Evolutionary conservation across 2,329 filamentous ascomycete genomes (phyloP).

Genomic region (Fusarium tricinctum): DNA sequence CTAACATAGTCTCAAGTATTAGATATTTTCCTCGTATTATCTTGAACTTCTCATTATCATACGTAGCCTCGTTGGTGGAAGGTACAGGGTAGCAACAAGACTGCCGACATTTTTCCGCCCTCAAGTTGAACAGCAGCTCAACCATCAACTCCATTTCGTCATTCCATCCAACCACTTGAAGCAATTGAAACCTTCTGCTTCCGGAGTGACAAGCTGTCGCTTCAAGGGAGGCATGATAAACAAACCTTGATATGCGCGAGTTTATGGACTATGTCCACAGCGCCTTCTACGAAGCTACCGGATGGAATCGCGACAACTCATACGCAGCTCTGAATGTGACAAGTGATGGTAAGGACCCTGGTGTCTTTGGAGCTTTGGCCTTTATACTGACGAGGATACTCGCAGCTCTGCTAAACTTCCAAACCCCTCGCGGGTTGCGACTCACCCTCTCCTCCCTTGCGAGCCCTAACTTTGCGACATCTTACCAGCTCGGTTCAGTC

Average conservation of each 20-base stretch:
- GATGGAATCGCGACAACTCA: conserved; percentile 93
- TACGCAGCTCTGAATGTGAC: conserved; percentile 90
- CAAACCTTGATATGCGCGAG: conserved; percentile 78
- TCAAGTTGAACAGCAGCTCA: background rate
- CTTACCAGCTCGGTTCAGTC: conserved; percentile 89
- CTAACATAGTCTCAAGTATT: background rate
- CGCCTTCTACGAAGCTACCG: conserved; percentile 87
- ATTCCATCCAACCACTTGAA: background rate
- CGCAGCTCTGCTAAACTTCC: conserved; percentile 86
- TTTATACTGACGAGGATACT: conserved; percentile 36
- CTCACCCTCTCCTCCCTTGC: conserved; percentile 92
- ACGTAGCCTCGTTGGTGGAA: background rate
- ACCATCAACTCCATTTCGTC: conserved; percentile 11
- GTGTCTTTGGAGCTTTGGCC: conserved; percentile 1
- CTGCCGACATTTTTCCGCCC: conserved; percentile 32
- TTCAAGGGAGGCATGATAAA: conserved; percentile 49
- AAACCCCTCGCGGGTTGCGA: conserved; percentile 85
- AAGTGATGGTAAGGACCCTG: conserved; percentile 72
- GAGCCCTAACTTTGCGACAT: conserved; percentile 92
- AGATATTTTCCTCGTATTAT: too few species aligned
- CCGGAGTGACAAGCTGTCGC: conserved; percentile 33
- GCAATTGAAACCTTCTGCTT: conserved; percentile 19
- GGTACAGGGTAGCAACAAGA: conserved; percentile 24
- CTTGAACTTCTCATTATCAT: background rate
- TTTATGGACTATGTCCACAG: conserved; percentile 98